Evolutionary conservation across 2,329 filamentous ascomycete genomes (phyloP).

Genomic region (Botrytis tulipae): DNA sequence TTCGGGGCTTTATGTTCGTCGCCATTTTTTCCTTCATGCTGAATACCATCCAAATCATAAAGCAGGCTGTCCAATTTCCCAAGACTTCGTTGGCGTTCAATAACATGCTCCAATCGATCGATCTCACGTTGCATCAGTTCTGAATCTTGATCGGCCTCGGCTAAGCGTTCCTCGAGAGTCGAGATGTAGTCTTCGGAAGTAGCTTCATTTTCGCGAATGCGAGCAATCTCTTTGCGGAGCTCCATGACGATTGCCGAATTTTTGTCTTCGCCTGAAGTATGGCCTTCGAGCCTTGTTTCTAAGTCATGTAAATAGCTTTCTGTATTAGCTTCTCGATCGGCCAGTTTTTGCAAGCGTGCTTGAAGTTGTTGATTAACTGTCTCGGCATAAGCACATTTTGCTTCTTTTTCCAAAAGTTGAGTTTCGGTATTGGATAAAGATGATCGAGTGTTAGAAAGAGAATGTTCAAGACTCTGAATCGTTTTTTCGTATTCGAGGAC

Average conservation of each 20-base stretch:
- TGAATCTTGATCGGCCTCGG: constrained; percentile 92
- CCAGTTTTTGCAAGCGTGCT: constrained; percentile 82
- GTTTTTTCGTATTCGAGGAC: constrained; percentile 98
- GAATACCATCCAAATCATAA: constrained; percentile 80
- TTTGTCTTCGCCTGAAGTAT: constrained; percentile 89
- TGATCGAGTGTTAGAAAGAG: constrained; percentile 81
- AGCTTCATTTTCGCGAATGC: constrained; percentile 84
- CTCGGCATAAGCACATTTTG: constrained; percentile 88
- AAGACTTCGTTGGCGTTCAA: constrained; percentile 91
- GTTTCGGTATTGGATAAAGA: constrained; percentile 84
- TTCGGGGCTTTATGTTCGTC: constrained; percentile 45
- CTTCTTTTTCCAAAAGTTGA: constrained; percentile 85
- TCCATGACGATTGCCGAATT: constrained; percentile 82
- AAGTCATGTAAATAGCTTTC: constrained; percentile 92
- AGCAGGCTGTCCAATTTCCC: constrained; percentile 92
- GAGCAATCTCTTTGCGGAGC: constrained; percentile 84
- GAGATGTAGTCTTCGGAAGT: constrained; percentile 96
- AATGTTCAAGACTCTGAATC: constrained; percentile 89
- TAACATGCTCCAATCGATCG: constrained; percentile 87
- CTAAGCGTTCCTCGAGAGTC: constrained; percentile 89
- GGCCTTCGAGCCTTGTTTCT: constrained; percentile 85
- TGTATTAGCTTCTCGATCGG: constrained; percentile 87
- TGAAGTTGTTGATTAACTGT: constrained; percentile 90
- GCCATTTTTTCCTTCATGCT: constrained; percentile 53
- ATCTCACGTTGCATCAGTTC: constrained; percentile 98